These are phyloP conservation scores for Phyllosticta capitalensis DNA, from an alignment of 2,329 filamentous ascomycete species.

Conservation along the genomic window DNA sequence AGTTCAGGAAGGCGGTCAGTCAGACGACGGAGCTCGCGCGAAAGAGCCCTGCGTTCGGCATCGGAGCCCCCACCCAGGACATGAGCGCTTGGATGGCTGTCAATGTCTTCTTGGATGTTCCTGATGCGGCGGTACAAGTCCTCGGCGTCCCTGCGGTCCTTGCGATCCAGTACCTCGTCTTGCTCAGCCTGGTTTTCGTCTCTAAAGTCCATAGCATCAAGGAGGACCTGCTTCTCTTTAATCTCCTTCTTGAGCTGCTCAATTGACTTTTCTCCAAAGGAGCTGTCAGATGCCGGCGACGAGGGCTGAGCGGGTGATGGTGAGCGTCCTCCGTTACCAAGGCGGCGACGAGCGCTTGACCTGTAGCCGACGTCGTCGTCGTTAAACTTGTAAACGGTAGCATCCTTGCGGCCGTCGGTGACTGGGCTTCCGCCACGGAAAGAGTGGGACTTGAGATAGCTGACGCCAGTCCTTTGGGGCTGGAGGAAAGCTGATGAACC, in stretches of 20 bases:
- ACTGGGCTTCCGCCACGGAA: slow-evolving; percentile 59
- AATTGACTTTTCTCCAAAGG: slow-evolving; percentile 71
- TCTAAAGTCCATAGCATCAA: slow-evolving; percentile 93
- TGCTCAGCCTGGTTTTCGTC: slow-evolving; percentile 86
- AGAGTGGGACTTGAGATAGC: slow-evolving; percentile 92
- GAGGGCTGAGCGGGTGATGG: slow-evolving; percentile 63
- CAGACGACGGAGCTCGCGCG: slow-evolving; percentile 78
- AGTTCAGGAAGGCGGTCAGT: slow-evolving; percentile 86
- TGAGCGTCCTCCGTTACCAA: slow-evolving; percentile 59
- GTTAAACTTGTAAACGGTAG: slow-evolving; percentile 93
- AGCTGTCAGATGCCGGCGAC: slow-evolving; percentile 46
- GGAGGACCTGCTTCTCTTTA: slow-evolving; percentile 82
- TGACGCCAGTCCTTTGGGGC: slow-evolving; percentile 94
- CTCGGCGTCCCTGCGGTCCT: slow-evolving; percentile 85
- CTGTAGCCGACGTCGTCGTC: slow-evolving; percentile 84
- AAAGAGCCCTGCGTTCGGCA: slow-evolving; percentile 75
- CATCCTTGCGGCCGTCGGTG: slow-evolving; percentile 69
- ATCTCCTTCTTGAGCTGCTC: slow-evolving; percentile 91
- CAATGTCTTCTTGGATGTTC: slow-evolving; percentile 88
- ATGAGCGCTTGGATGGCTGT: slow-evolving; percentile 73
- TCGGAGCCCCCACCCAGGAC: slow-evolving; percentile 45
- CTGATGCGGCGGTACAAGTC: slow-evolving; percentile 89
- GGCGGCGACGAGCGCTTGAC: slow-evolving; percentile 81
- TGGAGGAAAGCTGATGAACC: slow-evolving; percentile 81
- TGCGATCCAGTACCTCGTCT: slow-evolving; percentile 81